Base-by-base conservation (phyloP, 1,139 yeast genomes). In the Saccharomyces hybrid region DNA sequence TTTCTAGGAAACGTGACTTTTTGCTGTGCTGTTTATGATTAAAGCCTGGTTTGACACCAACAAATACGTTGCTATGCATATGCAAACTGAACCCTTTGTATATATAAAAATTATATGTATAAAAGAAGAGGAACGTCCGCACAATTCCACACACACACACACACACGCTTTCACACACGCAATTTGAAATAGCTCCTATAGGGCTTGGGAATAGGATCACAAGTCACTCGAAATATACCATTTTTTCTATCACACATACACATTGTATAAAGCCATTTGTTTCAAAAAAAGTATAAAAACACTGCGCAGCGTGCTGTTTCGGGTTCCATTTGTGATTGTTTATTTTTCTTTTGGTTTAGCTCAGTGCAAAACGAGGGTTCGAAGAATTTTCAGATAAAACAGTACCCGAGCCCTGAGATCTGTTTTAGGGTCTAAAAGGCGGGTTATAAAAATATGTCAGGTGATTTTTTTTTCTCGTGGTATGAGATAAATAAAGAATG, bases 11-110 rank as follows among this genome's bases (percentile, higher is more conserved):
- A 13, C 38, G 44, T 19, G 53, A 34, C 19, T 48, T 46, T 14
- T 54, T 56, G 25, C 48, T 51, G 38, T 50, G 47, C 11, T 16
- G 16, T n/a, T 38, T 47, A 11, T 50, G 32, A 14, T 27, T 48
- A 34, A 55, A 47, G 28, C 58, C 54, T 46, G 71, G 70, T 56
- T 70, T 70, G 11, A 69, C 60, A 6, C 72, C 73, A 23, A 70
- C 70, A 54, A 60, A 69, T 5, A 68, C 71, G 58, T 69, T 69
- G 48, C 70, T 68, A 48, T 62, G 63, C 64, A 64, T 63, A 14
- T 38, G 32, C 42, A 41, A 38, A 13, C n/a, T 23, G 16, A 11
- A 52, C 53, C 50, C 29, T 29, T 27, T 48, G 31, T 16, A 16
- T 29, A 29, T 46, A 38, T 38, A 38, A 14, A 34, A 9, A 38